A percentile compares a stretch with the other conserved stretches of the same genome.
These are phyloP conservation scores for Knoxia roxburghii DNA, from an alignment of 257 asterid species.

Conservation along the genomic window DNA sequence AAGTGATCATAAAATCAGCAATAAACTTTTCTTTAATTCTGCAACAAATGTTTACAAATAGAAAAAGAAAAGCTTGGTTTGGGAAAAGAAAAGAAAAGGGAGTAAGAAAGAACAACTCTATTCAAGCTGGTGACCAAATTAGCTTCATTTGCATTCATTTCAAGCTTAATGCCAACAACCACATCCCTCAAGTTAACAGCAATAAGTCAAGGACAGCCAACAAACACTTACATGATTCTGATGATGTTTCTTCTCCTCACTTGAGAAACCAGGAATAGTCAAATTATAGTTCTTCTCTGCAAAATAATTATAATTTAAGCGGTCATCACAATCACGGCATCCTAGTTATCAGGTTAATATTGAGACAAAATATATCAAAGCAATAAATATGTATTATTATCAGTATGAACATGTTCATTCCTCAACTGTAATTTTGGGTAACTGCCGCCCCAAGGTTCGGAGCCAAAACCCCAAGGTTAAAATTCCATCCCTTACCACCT, in stretches of 20 bases:
- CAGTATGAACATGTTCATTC: background rate
- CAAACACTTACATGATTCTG: conserved; percentile 49
- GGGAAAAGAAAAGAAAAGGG: background rate
- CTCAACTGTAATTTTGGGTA: no score
- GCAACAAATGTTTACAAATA: background rate
- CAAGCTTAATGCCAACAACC: background rate
- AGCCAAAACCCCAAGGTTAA: no score
- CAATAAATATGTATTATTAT: background rate
- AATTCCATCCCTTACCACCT: no score
- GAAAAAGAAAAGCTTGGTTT: background rate
- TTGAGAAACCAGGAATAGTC: conserved; percentile 80
- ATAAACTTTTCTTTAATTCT: background rate
- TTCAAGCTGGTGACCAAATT: background rate
- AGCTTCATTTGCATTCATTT: background rate
- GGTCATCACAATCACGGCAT: background rate
- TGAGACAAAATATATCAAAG: background rate
- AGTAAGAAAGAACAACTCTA: background rate
- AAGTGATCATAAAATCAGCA: conserved; percentile 6
- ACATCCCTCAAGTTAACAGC: background rate
- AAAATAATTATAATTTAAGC: conserved; percentile 20
- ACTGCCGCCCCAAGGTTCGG: no score
- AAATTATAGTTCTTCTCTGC: conserved; percentile 91
- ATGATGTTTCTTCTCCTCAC: conserved; percentile 57
- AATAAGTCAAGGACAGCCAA: background rate
- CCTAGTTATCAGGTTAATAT: background rate